Evolutionary conservation across 23 red algal genomes (phyloP).

Genomic region (Gracilaria gracilis): DNA sequence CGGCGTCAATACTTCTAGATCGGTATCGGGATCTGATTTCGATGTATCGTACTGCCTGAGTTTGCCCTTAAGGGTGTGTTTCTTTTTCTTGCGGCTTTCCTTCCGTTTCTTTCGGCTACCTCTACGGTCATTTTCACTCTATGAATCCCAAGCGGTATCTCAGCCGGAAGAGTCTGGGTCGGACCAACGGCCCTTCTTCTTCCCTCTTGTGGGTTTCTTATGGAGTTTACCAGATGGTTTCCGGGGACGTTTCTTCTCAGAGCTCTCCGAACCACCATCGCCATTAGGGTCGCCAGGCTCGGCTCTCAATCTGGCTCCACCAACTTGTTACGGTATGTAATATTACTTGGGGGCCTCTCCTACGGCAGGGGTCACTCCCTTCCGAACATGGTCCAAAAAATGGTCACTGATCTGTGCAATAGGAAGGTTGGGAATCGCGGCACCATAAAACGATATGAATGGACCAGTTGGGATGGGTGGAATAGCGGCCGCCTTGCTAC

Average conservation of each 20-base stretch:
- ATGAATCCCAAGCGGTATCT: neutral
- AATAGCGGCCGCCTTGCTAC: neutral
- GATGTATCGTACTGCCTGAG: too few relatives aligned
- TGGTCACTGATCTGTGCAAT: neutral
- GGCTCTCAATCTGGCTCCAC: neutral
- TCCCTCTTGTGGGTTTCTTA: neutral
- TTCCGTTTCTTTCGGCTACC: neutral
- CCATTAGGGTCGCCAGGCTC: neutral
- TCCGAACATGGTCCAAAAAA: neutral
- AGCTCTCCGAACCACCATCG: neutral
- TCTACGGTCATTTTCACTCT: too few relatives aligned
- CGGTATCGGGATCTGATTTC: too few relatives aligned
- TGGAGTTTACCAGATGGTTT: neutral
- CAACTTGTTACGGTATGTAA: neutral
- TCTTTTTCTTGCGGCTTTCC: neutral
- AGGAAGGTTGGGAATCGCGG: neutral
- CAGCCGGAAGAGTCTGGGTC: neutral
- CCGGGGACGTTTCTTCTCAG: neutral
- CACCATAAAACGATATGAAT: neutral
- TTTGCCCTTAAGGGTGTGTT: too few relatives aligned
- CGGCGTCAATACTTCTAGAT: too few relatives aligned
- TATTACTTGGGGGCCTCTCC: neutral
- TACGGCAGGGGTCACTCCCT: neutral
- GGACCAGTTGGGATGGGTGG: neutral
- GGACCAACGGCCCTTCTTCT: neutral